Base-by-base conservation (phyloP, 345 rosid species). In the Rubroshorea leprosula region DNA sequence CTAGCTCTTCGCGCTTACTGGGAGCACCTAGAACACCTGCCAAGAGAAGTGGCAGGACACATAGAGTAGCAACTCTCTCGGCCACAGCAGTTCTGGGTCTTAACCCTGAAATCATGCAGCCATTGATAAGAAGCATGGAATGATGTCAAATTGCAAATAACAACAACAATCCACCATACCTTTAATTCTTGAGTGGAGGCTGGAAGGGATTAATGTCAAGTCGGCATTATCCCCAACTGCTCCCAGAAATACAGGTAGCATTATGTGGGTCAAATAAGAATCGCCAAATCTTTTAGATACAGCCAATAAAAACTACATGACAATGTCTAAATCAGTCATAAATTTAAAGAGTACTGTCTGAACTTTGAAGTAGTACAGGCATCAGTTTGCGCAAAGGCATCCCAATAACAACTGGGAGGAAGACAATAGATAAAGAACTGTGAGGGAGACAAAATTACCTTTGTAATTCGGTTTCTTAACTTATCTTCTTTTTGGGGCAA, bases 11-110 rank as follows among this genome's bases (percentile, higher is more conserved):
- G 14, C 56, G 82, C 75, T 80, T 86, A 80, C 80, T 75, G 41
- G 93, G 83, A 68, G 83, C 78, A 74, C 96, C 98, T 66, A 92
- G 85, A 80, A 89, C 84, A 64, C 98, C 98, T 2, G 98, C 89
- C 66, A 92, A 74, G 46, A 92, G 84, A 66, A 89, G 87, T 24
- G 98, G 98, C 69, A 89, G 76, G 68, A 86, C 76, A 71, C 98
- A 82, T 72, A 81, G 74, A 19, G 80, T 65, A 59, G 93, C 82
- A 63, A 92, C 86, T 71, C 78, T 86, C 80, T 76, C 83, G 57
- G 81, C 85, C 60, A 86, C 80, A 58, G 80, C 78, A 70, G 89
- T 81, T 76, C 81, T 83, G 24, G 98, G 98, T 73, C 74, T 86
- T 72, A 92, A 74, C 44, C 90, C 98, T 92, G 89, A 54, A 74